Conservation (phyloP, 306 rosid species). For the Lablab purpureus region DNA sequence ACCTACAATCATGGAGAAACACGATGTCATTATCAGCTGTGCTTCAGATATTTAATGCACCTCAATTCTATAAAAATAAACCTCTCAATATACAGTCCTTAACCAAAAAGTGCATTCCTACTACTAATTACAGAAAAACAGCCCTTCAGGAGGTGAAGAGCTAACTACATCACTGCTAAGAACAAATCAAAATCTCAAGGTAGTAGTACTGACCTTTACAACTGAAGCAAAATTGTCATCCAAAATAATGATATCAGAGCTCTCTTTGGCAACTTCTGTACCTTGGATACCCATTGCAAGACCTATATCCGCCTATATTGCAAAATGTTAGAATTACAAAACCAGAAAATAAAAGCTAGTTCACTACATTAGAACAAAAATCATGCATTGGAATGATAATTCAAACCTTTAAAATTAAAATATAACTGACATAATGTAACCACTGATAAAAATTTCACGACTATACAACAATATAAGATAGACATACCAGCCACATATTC, state of each 20-base stretch:
- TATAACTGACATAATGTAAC: not conserved
- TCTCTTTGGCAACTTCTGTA: slow-evolving; percentile 96
- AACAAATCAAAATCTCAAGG: slow-evolving; percentile 14
- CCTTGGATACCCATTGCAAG: slow-evolving; percentile 96
- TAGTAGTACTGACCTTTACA: slow-evolving; percentile 65
- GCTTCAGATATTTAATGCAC: slow-evolving; percentile 7
- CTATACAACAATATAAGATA: slow-evolving; percentile 1
- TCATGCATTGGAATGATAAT: not conserved
- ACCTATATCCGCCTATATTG: slow-evolving; percentile 84
- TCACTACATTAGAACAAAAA: not conserved
- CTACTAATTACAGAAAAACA: slow-evolving; percentile 11
- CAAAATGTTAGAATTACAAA: slow-evolving; percentile 37
- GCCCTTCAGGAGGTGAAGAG: slow-evolving; percentile 25
- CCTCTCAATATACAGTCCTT: not conserved
- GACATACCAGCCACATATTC: not conserved
- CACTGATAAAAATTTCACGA: not conserved
- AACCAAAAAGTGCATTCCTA: slow-evolving; percentile 17
- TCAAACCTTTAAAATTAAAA: slow-evolving; percentile 8
- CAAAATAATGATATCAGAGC: slow-evolving; percentile 91
- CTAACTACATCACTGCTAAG: not conserved
- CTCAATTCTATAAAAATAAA: slow-evolving; percentile 10
- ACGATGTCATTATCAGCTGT: not conserved
- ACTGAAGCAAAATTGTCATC: slow-evolving; percentile 93
- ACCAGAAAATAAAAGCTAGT: slow-evolving; percentile 7
- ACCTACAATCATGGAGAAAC: slow-evolving; percentile 61